A percentile compares a stretch with the other conserved stretches of the same genome.
phyloP scores from a whole-genome alignment of 1,284 basidiomycete species.

The Caloboletus firmus region DNA sequence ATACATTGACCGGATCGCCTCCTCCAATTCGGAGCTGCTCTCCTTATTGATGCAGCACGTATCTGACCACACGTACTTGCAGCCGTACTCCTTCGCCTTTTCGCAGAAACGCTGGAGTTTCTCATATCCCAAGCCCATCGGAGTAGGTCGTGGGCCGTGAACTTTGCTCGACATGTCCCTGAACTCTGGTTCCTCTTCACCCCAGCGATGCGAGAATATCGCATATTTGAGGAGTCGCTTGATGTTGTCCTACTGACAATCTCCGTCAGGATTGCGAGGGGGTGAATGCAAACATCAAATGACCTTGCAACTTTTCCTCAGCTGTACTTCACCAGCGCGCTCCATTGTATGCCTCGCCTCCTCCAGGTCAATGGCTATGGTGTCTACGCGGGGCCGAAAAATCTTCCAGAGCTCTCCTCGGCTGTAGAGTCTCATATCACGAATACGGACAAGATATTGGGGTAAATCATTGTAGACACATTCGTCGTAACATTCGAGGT shows the following conservation, averaged over 20 bases:
- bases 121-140: not conserved
- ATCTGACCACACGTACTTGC: conserved; percentile 1
- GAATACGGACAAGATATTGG: conserved; percentile 2
- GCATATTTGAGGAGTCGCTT: conserved; percentile 3
- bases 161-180: conserved; percentile 4
- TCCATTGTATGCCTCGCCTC: not conserved
- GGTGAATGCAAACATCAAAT: not conserved
- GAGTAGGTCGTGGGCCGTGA: not conserved
- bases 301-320: not conserved
- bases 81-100: not conserved
- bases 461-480: not conserved
- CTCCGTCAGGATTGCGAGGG: not conserved
- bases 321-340: not conserved
- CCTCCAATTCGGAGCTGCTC: conserved; percentile 2
- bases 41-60: not conserved
- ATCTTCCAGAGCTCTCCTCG: not conserved
- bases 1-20: conserved; percentile 3
- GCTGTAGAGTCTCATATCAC: not conserved
- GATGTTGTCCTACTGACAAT: not conserved
- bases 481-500: not conserved
- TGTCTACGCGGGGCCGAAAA: not conserved
- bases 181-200: not conserved
- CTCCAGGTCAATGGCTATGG: not conserved
- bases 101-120: conserved; percentile 1
- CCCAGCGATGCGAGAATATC: conserved; percentile 7